Conservation (phyloP, 345 rosid genomes). For the Cardiospermum halicacabum region DNA sequence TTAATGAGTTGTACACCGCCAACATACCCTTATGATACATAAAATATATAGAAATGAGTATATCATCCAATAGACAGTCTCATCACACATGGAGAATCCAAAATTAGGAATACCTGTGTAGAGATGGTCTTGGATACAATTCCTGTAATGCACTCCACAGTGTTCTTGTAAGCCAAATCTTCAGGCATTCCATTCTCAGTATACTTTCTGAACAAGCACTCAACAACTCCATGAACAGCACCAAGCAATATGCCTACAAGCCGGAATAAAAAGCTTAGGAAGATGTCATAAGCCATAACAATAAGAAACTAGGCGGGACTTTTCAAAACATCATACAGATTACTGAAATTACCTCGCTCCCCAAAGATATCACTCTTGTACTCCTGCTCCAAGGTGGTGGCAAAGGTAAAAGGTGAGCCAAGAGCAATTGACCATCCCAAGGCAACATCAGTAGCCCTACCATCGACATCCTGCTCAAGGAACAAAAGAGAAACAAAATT, state of each 20-base stretch:
- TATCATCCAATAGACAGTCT: conserved; percentile 5
- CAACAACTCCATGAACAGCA: conserved; percentile 86
- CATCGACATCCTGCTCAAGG: conserved; percentile 48
- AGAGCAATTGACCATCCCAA: conserved; percentile 67
- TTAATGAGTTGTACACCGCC: conserved; percentile 48
- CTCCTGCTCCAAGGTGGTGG: conserved; percentile 58
- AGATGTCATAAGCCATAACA: not conserved
- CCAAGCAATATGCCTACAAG: conserved; percentile 75
- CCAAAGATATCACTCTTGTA: conserved; percentile 64
- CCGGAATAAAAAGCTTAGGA: conserved; percentile 5
- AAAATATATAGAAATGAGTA: conserved; percentile 17
- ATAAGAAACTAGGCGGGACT: not conserved
- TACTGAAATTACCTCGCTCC: conserved; percentile 47
- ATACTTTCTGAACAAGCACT: conserved; percentile 74
- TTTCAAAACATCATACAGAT: conserved; percentile 15
- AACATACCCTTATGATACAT: conserved; percentile 47
- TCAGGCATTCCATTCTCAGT: conserved; percentile 76
- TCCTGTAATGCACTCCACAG: conserved; percentile 92
- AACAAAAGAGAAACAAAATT: not conserved
- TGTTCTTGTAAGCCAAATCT: conserved; percentile 74
- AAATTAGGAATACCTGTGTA: conserved; percentile 34
- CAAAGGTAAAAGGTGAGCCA: conserved; percentile 61
- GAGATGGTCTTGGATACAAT: conserved; percentile 51
- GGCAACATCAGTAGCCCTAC: conserved; percentile 59
- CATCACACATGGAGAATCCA: not conserved